These are phyloP conservation scores for Botrytis hyacinthi DNA, from an alignment of 2,329 filamentous ascomycete species.

Conservation along the genomic window DNA sequence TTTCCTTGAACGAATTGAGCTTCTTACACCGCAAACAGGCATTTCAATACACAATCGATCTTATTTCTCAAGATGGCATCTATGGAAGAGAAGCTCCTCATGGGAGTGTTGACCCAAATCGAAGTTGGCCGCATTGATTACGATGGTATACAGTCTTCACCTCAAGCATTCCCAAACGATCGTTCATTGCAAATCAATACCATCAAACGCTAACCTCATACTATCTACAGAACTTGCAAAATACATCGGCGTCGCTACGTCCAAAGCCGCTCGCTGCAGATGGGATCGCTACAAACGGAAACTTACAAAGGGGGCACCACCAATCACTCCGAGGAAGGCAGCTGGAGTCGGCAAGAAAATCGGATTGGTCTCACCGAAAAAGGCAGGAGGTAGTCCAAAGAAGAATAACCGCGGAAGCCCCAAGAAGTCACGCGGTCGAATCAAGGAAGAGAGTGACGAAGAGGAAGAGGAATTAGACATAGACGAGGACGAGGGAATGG, in stretches of 20 bases:
- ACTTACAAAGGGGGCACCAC: background rate
- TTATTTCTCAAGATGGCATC: background rate
- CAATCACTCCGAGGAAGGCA: background rate
- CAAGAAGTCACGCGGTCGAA: background rate
- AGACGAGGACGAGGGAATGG: background rate
- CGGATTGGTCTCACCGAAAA: background rate
- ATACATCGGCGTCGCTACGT: background rate
- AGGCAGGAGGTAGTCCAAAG: background rate
- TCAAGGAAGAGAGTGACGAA: background rate
- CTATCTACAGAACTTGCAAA: background rate
- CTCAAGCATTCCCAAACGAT: background rate
- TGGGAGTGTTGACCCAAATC: background rate
- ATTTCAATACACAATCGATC: background rate
- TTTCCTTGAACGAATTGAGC: background rate
- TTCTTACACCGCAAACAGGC: background rate
- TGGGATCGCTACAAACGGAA: constrained; percentile 3
- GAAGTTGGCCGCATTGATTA: background rate
- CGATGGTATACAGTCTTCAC: background rate
- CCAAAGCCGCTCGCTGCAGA: constrained; percentile 1
- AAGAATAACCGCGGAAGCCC: background rate
- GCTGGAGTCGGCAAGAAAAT: background rate
- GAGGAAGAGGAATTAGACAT: background rate
- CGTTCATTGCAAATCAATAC: background rate
- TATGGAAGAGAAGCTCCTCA: background rate
- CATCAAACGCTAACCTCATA: background rate